Conservation (phyloP, 495 filamentous ascomycete genomes). For the Neurospora sublineolata region DNA sequence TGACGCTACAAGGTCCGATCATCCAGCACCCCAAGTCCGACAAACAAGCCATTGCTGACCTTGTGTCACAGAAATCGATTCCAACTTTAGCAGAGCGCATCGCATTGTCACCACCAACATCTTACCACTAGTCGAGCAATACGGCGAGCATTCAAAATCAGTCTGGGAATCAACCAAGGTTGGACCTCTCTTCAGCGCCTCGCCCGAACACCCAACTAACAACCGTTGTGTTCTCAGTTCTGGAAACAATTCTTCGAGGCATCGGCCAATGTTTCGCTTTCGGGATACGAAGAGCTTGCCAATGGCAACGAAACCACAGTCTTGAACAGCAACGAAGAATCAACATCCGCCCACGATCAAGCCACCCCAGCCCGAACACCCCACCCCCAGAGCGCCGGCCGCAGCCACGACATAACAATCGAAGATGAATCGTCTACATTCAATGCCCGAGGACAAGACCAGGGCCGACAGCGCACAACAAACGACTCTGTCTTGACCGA, state of each 20-base stretch:
- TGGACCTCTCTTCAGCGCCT: not conserved
- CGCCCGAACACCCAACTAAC: constrained; percentile 3
- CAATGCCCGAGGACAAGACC: constrained; percentile 17
- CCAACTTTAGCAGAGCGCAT: constrained; percentile 94
- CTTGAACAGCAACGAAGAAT: constrained; percentile 23
- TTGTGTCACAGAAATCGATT: constrained; percentile 69
- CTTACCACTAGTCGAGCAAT: constrained; percentile 88
- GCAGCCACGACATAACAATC: constrained; percentile 25
- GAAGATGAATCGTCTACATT: constrained; percentile 24
- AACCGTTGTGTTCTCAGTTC: constrained; percentile 46
- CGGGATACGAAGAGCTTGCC: constrained; percentile 77
- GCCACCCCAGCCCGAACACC: constrained; percentile 33
- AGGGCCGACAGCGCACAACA: constrained; percentile 20
- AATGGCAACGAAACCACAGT: constrained; percentile 40
- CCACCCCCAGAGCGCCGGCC: constrained; percentile 23
- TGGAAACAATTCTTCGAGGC: constrained; percentile 99
- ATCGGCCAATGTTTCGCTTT: constrained; percentile 92
- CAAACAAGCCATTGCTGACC: constrained; percentile 3
- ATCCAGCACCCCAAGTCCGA: not conserved
- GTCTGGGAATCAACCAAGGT: constrained; percentile 98
- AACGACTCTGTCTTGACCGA: constrained; percentile 45
- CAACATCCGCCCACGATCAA: constrained; percentile 24
- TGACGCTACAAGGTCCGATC: constrained; percentile 76
- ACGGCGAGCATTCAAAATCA: constrained; percentile 81
- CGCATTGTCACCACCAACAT: constrained; percentile 92